Evolutionary conservation across 371 early-diverging fungal genomes (phyloP).

Genomic region (Mortierella sp.): DNA sequence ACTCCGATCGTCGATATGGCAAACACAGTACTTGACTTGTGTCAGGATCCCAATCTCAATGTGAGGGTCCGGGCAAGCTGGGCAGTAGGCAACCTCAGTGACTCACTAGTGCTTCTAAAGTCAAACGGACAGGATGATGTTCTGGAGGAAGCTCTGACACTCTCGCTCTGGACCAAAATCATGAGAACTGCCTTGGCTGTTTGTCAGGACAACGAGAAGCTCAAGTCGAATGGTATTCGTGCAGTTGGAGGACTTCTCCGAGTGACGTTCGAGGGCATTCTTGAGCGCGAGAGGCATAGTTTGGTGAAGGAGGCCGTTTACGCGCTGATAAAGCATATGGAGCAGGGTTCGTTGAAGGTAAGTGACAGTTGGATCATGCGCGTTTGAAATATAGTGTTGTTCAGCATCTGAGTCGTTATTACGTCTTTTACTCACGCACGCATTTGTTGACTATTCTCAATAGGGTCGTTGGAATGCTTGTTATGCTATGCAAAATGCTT

Average conservation of each 20-base stretch:
- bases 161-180: conserved; percentile 62
- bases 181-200: conserved; percentile 66
- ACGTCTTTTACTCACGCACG: background rate
- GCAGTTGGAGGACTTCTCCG: conserved; percentile 79
- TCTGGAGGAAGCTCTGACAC: conserved; percentile 53
- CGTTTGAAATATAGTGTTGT: background rate
- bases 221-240: conserved; percentile 81
- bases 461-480: conserved; percentile 90
- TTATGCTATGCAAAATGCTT: conserved; percentile 78
- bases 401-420: background rate
- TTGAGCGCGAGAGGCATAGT: conserved; percentile 64
- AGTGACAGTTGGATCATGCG: background rate
- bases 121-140: conserved; percentile 28
- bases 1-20: conserved; percentile 35
- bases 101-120: conserved; percentile 72
- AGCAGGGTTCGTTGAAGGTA: conserved; percentile 81
- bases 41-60: conserved; percentile 63
- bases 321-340: conserved; percentile 76
- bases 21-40: conserved; percentile 33
- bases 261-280: conserved; percentile 66
- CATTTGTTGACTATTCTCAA: background rate
- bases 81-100: conserved; percentile 84
- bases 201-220: conserved; percentile 81
- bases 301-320: conserved; percentile 69
- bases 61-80: conserved; percentile 82